These are phyloP conservation scores for Zizania palustris DNA, from an alignment of 202 grass and related monocot species.

Conservation along the genomic window DNA sequence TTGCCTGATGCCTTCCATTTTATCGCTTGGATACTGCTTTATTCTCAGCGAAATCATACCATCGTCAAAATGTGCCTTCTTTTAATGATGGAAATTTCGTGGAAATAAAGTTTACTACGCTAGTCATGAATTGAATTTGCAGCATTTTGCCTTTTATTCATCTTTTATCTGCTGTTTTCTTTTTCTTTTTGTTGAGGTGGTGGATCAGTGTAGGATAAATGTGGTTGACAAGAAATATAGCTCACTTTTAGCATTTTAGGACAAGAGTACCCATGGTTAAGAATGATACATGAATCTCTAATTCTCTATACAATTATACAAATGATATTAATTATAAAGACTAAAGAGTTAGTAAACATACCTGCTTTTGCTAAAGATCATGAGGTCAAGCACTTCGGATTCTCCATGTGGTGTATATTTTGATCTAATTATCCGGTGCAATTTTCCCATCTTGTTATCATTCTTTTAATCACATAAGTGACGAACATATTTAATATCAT, in stretches of 20 bases:
- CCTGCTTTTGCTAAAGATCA: conserved; percentile 10
- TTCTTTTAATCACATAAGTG: conserved; percentile 22
- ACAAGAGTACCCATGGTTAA: conserved; percentile 9
- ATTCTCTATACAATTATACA: too few species aligned
- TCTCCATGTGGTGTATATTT: not conserved
- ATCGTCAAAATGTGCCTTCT: conserved; percentile 5
- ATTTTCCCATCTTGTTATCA: not conserved
- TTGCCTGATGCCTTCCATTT: not conserved
- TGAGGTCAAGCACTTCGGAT: not conserved
- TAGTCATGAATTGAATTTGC: not conserved
- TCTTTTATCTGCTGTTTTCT: not conserved
- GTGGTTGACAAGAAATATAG: conserved; percentile 4
- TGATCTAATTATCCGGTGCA: conserved; percentile 1
- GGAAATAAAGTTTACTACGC: conserved; percentile 20
- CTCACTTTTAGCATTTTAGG: not conserved
- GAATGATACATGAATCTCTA: not conserved
- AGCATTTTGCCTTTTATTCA: conserved; percentile 11
- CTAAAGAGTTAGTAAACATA: not conserved
- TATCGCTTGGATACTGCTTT: conserved; percentile 8
- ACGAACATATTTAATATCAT: not conserved
- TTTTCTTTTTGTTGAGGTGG: not conserved
- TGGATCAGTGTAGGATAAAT: conserved; percentile 15
- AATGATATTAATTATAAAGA: not conserved
- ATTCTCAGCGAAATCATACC: not conserved
- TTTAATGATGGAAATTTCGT: not conserved